Evolutionary conservation across 768 basidiomycete species (phyloP).

Genomic region (Rhodocollybia butyracea): DNA sequence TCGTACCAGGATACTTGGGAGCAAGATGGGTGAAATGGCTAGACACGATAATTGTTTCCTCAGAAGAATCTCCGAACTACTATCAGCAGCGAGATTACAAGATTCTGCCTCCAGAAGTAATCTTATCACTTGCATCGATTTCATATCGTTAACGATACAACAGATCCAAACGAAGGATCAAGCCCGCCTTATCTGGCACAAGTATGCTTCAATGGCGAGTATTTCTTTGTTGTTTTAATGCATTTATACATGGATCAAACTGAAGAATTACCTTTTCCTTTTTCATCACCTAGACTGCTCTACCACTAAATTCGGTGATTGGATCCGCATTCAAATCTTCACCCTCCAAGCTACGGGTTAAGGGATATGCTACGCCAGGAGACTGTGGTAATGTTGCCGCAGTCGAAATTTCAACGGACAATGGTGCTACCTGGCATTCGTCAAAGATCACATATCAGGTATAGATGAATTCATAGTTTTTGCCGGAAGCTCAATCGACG

Average conservation of each 20-base stretch:
- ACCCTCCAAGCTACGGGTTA: conserved; percentile 35
- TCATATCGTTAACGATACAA: conserved; percentile 1
- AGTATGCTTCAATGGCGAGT: conserved; percentile 58
- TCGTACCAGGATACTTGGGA: conserved; percentile 65
- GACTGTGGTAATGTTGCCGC: conserved; percentile 37
- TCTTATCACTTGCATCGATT: conserved; percentile 10
- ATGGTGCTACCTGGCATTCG: conserved; percentile 46
- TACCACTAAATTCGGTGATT: conserved; percentile 64
- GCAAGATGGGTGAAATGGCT: conserved; percentile 81
- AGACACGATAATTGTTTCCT: conserved; percentile 52
- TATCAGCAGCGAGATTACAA: conserved; percentile 76
- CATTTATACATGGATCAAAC: no score
- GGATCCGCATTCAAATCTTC: conserved; percentile 34
- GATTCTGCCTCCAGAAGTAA: conserved; percentile 49
- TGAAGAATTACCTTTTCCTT: no score
- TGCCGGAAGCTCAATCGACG: no score
- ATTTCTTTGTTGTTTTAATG: no score
- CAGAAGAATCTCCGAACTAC: conserved; percentile 59
- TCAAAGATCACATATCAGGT: conserved; percentile 57
- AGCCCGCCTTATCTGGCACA: conserved; percentile 46
- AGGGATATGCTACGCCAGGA: conserved; percentile 58
- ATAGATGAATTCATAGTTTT: no score
- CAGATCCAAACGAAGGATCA: conserved; percentile 45
- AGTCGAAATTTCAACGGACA: conserved; percentile 52
- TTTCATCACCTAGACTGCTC: no score